A percentile compares a stretch with the other conserved stretches of the same genome.
Conservation (phyloP, 169 alveolate species). For the Plasmodium sp. region DNA sequence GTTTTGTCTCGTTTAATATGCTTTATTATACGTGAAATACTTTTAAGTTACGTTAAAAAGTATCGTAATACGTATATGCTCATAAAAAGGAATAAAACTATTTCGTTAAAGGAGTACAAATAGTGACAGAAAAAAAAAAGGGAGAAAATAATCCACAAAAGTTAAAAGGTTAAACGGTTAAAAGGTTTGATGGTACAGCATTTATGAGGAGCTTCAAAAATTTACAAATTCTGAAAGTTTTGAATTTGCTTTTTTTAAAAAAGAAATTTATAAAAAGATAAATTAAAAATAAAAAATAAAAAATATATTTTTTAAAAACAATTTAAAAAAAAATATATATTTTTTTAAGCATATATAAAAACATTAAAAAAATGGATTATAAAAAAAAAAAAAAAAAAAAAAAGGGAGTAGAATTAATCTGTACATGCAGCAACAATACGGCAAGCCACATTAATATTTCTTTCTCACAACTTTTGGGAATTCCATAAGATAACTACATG, state of each 20-base stretch:
- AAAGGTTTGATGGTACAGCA: neutral
- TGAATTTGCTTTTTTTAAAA: slow-evolving; percentile 20
- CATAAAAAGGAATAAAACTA: neutral
- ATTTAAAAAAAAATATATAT: neutral
- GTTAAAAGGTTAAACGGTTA: neutral
- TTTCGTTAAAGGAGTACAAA: neutral
- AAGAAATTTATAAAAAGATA: slow-evolving; percentile 1
- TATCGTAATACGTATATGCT: neutral
- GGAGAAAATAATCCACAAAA: neutral
- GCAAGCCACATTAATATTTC: slow-evolving; percentile 20
- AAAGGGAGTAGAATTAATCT: slow-evolving; percentile 14
- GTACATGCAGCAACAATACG: slow-evolving; percentile 56
- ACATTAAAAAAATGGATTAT: slow-evolving; percentile 11
- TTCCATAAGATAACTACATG: neutral
- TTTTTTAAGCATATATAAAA: neutral
- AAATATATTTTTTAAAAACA: neutral
- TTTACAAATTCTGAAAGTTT: slow-evolving; percentile 8
- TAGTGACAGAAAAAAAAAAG: neutral
- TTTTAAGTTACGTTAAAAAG: neutral
- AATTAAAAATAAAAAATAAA: neutral
- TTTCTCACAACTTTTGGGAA: neutral
- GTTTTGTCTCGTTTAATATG: neutral
- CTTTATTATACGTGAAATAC: neutral
- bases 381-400: neutral
- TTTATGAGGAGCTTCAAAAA: slow-evolving; percentile 13